phyloP scores from a whole-genome alignment of 331 rosid species.

The Malus hybrid region DNA sequence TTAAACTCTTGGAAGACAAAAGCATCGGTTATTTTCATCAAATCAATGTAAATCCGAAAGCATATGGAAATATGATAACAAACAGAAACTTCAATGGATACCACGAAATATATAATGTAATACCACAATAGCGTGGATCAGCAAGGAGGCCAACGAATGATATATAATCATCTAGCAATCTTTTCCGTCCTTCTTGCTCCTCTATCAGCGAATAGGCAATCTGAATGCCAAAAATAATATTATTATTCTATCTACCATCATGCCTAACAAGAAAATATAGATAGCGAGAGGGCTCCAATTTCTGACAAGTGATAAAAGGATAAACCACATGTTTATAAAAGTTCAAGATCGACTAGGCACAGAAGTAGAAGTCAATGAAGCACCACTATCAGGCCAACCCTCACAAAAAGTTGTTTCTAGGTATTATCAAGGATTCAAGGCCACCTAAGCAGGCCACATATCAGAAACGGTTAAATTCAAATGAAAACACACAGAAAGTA shows the following conservation, averaged over 20 bases:
- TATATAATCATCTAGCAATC: constrained; percentile 57
- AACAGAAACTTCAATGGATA: constrained; percentile 32
- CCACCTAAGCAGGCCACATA: neutral
- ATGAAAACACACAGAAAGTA: neutral
- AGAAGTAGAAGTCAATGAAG: neutral
- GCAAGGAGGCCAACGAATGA: constrained; percentile 96
- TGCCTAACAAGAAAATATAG: neutral
- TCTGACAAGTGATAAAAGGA: neutral
- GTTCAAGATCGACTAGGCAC: neutral
- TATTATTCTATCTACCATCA: neutral
- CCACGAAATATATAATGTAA: constrained; percentile 28
- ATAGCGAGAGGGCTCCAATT: neutral
- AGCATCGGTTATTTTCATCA: constrained; percentile 5
- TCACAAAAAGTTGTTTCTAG: neutral
- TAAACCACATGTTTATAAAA: neutral
- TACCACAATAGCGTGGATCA: constrained; percentile 96
- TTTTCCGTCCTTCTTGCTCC: constrained; percentile 88
- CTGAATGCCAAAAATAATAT: constrained; percentile 30
- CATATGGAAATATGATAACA: constrained; percentile 22
- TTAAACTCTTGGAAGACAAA: neutral
- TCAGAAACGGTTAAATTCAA: neutral
- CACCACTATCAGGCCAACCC: neutral
- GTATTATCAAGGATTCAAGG: neutral
- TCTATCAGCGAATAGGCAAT: constrained; percentile 84
- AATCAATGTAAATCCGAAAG: constrained; percentile 12